Conservation (phyloP, 345 rosid species). For the Alliaria petiolata region DNA sequence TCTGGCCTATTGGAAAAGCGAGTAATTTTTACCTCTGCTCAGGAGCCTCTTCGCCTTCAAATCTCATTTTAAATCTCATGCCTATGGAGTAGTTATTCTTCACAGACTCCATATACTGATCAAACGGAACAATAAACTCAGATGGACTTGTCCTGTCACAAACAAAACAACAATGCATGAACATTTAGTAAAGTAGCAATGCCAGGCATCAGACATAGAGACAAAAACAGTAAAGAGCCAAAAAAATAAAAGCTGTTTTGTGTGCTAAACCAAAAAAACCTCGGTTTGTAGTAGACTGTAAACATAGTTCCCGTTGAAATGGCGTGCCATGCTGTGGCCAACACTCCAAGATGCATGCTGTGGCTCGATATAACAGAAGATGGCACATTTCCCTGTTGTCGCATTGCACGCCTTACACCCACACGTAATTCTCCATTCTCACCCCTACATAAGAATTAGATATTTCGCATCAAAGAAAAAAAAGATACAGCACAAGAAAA, state of each 20-base stretch:
- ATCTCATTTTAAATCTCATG: slow-evolving; percentile 91
- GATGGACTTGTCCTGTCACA: slow-evolving; percentile 73
- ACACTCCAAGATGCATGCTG: slow-evolving; percentile 93
- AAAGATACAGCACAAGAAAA: not conserved
- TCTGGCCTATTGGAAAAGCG: no score
- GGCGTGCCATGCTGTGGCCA: slow-evolving; percentile 93
- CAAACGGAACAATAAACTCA: slow-evolving; percentile 80
- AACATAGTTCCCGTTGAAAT: slow-evolving; percentile 68
- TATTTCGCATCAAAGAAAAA: not conserved
- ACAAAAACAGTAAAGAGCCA: not conserved
- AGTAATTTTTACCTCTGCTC: slow-evolving; percentile 82
- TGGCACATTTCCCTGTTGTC: slow-evolving; percentile 68
- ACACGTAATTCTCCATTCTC: slow-evolving; percentile 85
- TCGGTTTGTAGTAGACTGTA: slow-evolving; percentile 84
- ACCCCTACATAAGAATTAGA: slow-evolving; percentile 44
- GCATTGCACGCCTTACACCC: slow-evolving; percentile 89
- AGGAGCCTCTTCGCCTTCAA: slow-evolving; percentile 91
- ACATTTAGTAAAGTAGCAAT: not conserved
- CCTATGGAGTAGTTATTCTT: slow-evolving; percentile 67
- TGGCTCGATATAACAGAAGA: slow-evolving; percentile 90
- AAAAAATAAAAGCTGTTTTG: not conserved
- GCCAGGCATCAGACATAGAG: not conserved
- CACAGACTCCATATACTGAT: slow-evolving; percentile 67
- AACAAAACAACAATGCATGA: not conserved
- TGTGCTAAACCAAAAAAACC: slow-evolving; percentile 39